A percentile compares a stretch with the other conserved stretches of the same genome.
Evolutionary conservation across 208 protist genomes (phyloP).

Genomic region (Acanthamoeba lugdunensis): DNA sequence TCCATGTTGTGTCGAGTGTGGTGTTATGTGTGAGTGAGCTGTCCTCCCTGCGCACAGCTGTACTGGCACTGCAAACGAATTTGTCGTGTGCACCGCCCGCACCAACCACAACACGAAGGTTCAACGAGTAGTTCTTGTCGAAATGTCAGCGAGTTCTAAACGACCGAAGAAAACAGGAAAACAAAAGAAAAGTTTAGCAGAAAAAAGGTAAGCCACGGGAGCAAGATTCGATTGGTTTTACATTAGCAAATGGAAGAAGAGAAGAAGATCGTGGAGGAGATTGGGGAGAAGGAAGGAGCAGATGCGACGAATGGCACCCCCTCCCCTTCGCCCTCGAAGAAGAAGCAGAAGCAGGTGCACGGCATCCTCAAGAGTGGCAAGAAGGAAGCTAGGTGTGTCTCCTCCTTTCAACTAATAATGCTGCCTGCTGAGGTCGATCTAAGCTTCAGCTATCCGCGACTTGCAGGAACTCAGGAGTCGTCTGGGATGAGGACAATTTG

Average conservation of each 20-base stretch:
- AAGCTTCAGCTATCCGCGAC: not conserved
- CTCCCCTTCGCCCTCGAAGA: conserved; percentile 11
- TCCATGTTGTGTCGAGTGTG: not conserved
- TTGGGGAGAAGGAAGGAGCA: not conserved
- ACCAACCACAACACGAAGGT: not conserved
- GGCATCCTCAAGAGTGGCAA: conserved; percentile 58
- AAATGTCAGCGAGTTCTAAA: not conserved
- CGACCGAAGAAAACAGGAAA: too few species aligned
- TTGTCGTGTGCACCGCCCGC: not conserved
- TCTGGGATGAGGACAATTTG: conserved; percentile 62
- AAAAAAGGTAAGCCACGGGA: too few species aligned
- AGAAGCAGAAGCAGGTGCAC: conserved; percentile 68
- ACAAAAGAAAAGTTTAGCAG: too few species aligned
- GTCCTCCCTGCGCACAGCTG: too few species aligned
- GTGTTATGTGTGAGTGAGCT: not conserved
- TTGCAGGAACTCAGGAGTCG: not conserved
- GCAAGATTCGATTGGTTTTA: too few species aligned
- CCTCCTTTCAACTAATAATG: not conserved
- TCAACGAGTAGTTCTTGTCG: not conserved
- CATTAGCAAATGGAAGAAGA: conserved; percentile 15
- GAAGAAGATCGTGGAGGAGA: not conserved
- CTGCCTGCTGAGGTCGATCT: not conserved
- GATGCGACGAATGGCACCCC: not conserved
- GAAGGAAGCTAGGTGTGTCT: not conserved
- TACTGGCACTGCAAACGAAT: not conserved